Conservation (phyloP, 2,329 filamentous ascomycete species). For the Thermoascus crustaceus region DNA sequence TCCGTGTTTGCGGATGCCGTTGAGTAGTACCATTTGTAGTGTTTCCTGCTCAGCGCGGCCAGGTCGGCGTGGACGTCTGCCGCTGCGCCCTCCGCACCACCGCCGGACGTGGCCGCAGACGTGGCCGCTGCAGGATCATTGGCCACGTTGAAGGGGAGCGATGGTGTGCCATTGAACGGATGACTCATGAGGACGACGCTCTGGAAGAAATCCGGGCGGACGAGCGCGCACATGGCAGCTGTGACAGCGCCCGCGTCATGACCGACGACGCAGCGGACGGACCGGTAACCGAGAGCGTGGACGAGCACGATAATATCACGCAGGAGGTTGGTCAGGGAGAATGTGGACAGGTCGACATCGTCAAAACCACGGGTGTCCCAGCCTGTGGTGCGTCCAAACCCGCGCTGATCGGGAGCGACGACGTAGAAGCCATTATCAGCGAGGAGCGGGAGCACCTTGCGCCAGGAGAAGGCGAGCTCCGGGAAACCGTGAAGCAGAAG, state of each 20-base stretch:
- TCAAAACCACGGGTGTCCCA: slow-evolving; percentile 47
- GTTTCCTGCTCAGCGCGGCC: slow-evolving; percentile 50
- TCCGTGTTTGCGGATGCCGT: slow-evolving; percentile 27
- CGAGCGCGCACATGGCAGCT: slow-evolving; percentile 51
- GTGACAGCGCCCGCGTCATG: slow-evolving; percentile 60
- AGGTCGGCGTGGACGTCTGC: slow-evolving; percentile 50
- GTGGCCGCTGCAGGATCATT: slow-evolving; percentile 10
- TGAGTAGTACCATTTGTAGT: slow-evolving; percentile 57
- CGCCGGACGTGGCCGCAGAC: slow-evolving; percentile 4
- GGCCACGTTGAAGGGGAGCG: slow-evolving; percentile 42
- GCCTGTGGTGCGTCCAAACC: slow-evolving; percentile 58
- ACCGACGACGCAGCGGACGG: slow-evolving; percentile 53
- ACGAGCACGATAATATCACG: slow-evolving; percentile 56
- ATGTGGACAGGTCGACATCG: slow-evolving; percentile 49
- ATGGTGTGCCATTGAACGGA: slow-evolving; percentile 49
- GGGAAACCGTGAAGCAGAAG: slow-evolving; percentile 60
- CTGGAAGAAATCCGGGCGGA: slow-evolving; percentile 57
- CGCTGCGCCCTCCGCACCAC: slow-evolving; percentile 11
- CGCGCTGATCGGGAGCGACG: slow-evolving; percentile 59
- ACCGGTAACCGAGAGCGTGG: slow-evolving; percentile 51
- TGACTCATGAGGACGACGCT: slow-evolving; percentile 58
- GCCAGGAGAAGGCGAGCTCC: slow-evolving; percentile 63
- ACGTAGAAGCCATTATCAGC: slow-evolving; percentile 55
- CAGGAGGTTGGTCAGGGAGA: slow-evolving; percentile 51
- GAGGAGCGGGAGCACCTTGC: slow-evolving; percentile 53